Percentiles rank a stretch among this genome's conserved stretches.
These are phyloP conservation scores for Apophysomyces trapeziformis DNA, from an alignment of 371 early-diverging fungal species.

Conservation along the genomic window DNA sequence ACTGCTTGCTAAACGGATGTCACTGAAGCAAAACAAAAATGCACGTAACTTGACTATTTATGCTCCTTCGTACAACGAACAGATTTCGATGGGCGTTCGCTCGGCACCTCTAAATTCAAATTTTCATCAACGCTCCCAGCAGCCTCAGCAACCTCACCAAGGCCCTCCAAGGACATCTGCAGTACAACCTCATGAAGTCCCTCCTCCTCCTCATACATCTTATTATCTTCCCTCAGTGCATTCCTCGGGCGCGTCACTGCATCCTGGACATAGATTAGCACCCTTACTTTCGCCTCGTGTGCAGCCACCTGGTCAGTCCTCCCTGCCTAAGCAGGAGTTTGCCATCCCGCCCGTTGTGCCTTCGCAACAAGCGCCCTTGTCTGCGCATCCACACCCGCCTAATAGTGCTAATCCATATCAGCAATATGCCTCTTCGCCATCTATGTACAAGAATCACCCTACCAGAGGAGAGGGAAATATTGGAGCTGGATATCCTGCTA, in stretches of 20 bases:
- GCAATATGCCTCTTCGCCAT: slow-evolving; percentile 13
- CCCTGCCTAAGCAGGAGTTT: slow-evolving; percentile 37
- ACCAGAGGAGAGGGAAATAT: slow-evolving; percentile 6
- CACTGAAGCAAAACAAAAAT: slow-evolving; percentile 47
- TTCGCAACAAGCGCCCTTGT: slow-evolving; percentile 49
- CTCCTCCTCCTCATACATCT: slow-evolving; percentile 10
- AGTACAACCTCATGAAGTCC: slow-evolving; percentile 14
- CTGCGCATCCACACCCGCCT: slow-evolving; percentile 20
- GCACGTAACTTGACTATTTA: slow-evolving; percentile 60
- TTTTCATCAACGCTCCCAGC: slow-evolving; percentile 37
- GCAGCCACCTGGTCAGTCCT: slow-evolving; percentile 18
- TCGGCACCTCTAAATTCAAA: slow-evolving; percentile 64
- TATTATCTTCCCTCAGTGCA: slow-evolving; percentile 31
- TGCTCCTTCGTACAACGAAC: slow-evolving; percentile 61
- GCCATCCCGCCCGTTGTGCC: slow-evolving; percentile 56
- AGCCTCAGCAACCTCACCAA: slow-evolving; percentile 26
- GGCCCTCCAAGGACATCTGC: slow-evolving; percentile 27
- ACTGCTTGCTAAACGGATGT: slow-evolving; percentile 37
- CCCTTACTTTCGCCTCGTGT: slow-evolving; percentile 38
- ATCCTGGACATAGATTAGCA: slow-evolving; percentile 34
- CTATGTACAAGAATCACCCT: slow-evolving; percentile 22
- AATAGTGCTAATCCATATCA: slow-evolving; percentile 3
- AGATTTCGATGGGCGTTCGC: slow-evolving; percentile 47
- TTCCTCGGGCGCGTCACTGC: slow-evolving; percentile 12
- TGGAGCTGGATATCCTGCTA: slow-evolving; percentile 4